Base-by-base conservation (phyloP, 306 rosid genomes). In the Cucurbita maxima region DNA sequence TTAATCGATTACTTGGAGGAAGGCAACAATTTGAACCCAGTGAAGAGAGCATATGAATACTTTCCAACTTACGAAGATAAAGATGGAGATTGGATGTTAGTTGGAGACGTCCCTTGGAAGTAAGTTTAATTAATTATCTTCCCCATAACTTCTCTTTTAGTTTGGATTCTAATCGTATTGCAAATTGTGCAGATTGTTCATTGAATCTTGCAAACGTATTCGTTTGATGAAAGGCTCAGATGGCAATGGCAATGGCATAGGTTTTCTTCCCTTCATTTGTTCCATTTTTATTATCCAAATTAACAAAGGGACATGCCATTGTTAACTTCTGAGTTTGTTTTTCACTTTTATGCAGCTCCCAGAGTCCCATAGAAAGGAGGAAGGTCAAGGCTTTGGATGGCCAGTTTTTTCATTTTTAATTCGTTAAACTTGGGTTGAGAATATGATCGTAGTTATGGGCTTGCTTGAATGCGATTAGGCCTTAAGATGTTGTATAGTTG, bases 141-240 rank as follows among this genome's bases (percentile, higher is more conserved):
- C 1, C 8, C 34, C 40, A 47, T 69, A 10, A 25, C 5, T 64
- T 43, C 19, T 34, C 10, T 43, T 64, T 43, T 34, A 0, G 43
- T 30, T 43, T 64, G 5, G 43, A n/a, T 58, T 34, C 47, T 54
- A 64, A 63, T 48, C 5, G 38, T 12, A 2, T 68, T 47, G 13
- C 22, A 45, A 67, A 67, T 43, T 67, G 38, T 64, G 75, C 79
- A 84, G 83, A 71, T 51, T 84, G 81, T 84, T 81, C 62, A 76
- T 53, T 53, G 87, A 84, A 70, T 79, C 81, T 25, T 84, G 87
- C 81, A 76, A 81, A 56, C 87, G 85, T 48, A 61, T 81, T 16
- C 74, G 81, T 67, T 63, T 84, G 64, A 79, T 74, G 85, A 84
- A 70, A 76, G 75, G 77, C 73, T 81, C 81, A 76, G 81, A 79